Conservation (phyloP, 805 yeast genomes). For the Maudiozyma saulgeensis region DNA sequence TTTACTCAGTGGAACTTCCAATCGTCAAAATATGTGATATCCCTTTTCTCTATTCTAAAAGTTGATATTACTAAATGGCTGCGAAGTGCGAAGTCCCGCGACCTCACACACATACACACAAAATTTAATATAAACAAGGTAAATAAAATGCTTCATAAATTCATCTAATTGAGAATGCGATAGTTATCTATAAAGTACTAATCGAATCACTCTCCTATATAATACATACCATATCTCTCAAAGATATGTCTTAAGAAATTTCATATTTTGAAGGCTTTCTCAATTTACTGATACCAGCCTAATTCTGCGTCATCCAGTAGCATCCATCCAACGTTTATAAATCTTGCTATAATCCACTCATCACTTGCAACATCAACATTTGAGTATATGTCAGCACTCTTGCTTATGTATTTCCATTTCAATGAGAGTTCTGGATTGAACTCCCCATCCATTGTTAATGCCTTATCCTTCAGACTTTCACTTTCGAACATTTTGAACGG, state of each 20-base stretch:
- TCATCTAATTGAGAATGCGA: not conserved
- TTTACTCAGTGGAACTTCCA: too few relatives aligned
- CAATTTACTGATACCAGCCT: slow-evolving; percentile 20
- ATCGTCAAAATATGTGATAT: too few relatives aligned
- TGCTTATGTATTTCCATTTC: slow-evolving; percentile 6
- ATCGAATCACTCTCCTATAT: not conserved
- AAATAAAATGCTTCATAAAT: not conserved
- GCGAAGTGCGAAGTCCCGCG: not conserved
- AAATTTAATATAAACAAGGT: slow-evolving; percentile 10
- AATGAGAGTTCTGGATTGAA: slow-evolving; percentile 1
- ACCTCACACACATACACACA: slow-evolving; percentile 28
- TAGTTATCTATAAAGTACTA: not conserved
- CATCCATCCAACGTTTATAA: slow-evolving; percentile 24
- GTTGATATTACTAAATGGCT: too few relatives aligned
- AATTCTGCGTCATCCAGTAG: slow-evolving; percentile 25
- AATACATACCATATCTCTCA: not conserved
- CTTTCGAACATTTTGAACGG: slow-evolving; percentile 24
- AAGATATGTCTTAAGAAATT: not conserved
- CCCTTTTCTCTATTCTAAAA: too few relatives aligned
- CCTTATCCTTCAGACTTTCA: slow-evolving; percentile 5
- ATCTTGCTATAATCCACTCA: slow-evolving; percentile 6
- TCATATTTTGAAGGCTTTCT: not conserved
- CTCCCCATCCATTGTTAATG: slow-evolving; percentile 4
- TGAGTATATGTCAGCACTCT: slow-evolving; percentile 2
- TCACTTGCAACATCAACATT: slow-evolving; percentile 1